Evolutionary conservation across 441 rosid species (phyloP), one percentile per base, ranked within the genome.

Genomic region (Euphorbia schlechtendalii): DNA sequence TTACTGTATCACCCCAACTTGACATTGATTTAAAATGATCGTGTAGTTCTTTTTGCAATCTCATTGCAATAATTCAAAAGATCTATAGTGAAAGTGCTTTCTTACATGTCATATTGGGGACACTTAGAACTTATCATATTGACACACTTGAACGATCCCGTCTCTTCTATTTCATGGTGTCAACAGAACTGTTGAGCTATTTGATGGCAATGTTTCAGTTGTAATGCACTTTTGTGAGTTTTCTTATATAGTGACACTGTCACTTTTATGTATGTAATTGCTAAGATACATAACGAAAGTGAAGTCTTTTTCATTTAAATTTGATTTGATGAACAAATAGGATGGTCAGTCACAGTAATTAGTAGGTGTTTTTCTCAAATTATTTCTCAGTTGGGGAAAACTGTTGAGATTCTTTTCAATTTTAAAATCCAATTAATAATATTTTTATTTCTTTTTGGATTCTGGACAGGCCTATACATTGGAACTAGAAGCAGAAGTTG

Each of bases 401-500:
- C 22, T 69, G 30, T 49, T 21, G 18, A 9, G 21, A 3, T 38
- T 27, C 17, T 51, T 34, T 48, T 24, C 25, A 27, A 30, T 21
- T 22, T 18, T 20, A 24, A 69, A 69, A 27, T 11, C 48, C 45
- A 25, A 13, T 63, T 34, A 15, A 54, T 10, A 20, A 32, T 48
- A 9, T 27, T 11, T 56, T 68, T 32, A 62, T 48, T 51, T 59
- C 20, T 48, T 2, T 45, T 67, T 15, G 21, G 32, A 58, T 63
- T 70, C 59, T 41, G 75, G 65, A 59, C 82, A 92, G 98, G 98
- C 96, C 51, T 89, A 92, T 63, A 87, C 95, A 4, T 48, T 70
- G 81, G 96, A 88, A 72, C 80, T 92, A 32, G 6, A 32, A 83
- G 93, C 85, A 52, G 96, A 92, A 77, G 77, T 92, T 55, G 86